Evolutionary conservation across 441 rosid species (phyloP), one percentile per base, ranked within the genome.

Genomic region (Raphanus hybrid): DNA sequence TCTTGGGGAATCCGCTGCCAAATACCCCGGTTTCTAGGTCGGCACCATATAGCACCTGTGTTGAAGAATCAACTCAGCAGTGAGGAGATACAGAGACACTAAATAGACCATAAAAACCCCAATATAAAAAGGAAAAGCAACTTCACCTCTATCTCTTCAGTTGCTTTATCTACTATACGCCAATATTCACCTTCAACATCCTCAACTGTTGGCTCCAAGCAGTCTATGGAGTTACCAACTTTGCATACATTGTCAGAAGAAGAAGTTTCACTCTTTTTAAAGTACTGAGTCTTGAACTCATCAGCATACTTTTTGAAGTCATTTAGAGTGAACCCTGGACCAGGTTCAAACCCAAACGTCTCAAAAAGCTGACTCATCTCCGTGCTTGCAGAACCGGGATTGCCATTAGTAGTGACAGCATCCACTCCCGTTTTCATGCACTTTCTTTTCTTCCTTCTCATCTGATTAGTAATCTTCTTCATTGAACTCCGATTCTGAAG

Each of bases 161-260:
- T 88, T 55, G 98, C 95, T 85, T 91, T 88, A 90, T 97, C 98
- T 71, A 94, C 97, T 67, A 97, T 89, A 79, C 98, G 91, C 99
- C 99, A 97, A 83, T 94, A 97, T 86, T 97, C 99, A 68, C 98
- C 99, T 85, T 97, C 98, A 73, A 97, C 81, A 72, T 87, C 79
- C 79, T 89, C 90, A 81, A 85, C 79, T 32, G 97, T 82, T 64
- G 94, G 97, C 63, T 91, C 91, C 81, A 87, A 84, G 43, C 78
- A 80, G 66, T 84, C 86, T 43, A 43, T 75, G 70, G 78, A 70
- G 16, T 55, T 50, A 75, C 78, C 34, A 66, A 39, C 58, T 71
- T 77, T 81, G 79, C 73, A 79, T 66, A 75, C 89, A 50, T 76
- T 69, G 23, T 69, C 34, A 29, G 34, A 3, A 29, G 34, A 3